Conservation (phyloP, 352 stramenopile genomes). For the Globisporangium yorkense region DNA sequence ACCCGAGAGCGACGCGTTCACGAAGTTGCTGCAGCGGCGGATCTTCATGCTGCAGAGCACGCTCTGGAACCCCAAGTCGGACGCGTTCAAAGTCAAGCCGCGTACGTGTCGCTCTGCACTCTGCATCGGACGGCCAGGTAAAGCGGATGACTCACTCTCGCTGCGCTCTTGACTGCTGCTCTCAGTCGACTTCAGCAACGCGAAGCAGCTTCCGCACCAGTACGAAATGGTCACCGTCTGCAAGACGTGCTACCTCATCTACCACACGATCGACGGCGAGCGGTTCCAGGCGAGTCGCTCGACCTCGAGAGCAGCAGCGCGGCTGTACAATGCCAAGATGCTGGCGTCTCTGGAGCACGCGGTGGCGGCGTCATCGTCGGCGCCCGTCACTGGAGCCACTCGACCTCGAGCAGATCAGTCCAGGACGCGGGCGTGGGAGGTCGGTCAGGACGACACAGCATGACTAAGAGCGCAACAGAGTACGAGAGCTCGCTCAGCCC, state of each 20-base stretch:
- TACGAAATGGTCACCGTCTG: conserved; percentile 50
- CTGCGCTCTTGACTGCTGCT: neutral
- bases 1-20: conserved; percentile 18
- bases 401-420: neutral
- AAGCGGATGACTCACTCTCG: neutral
- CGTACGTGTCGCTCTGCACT: conserved; percentile 17
- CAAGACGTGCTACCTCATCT: conserved; percentile 39
- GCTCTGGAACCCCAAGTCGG: conserved; percentile 61
- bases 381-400: neutral
- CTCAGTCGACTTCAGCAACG: conserved; percentile 43
- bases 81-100: conserved; percentile 45
- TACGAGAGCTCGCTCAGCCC: conserved; percentile 10
- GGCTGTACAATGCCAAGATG: conserved; percentile 25
- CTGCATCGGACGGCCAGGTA: too few relatives aligned
- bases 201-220: conserved; percentile 32
- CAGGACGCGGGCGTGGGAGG: conserved; percentile 4
- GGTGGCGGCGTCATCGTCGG: neutral
- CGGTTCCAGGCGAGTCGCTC: conserved; percentile 33
- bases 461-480: neutral
- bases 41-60: conserved; percentile 71
- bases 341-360: neutral
- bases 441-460: neutral
- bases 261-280: conserved; percentile 42
- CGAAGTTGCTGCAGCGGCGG: conserved; percentile 47
- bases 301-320: conserved; percentile 23